phyloP scores from a whole-genome alignment of 345 rosid genomes.

The Dipteronia dyeriana region DNA sequence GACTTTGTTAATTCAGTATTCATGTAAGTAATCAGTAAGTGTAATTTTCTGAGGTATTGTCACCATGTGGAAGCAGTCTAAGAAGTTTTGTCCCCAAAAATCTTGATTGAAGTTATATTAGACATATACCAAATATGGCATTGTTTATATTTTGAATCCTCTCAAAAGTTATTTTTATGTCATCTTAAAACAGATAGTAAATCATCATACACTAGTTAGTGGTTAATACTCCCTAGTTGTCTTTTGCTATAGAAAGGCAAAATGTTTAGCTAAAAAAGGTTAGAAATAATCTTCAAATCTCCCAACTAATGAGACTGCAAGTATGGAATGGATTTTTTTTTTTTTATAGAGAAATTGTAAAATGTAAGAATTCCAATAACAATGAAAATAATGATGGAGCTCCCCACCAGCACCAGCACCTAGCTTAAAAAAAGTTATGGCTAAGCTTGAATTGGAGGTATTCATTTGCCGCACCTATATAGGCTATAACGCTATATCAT shows the following conservation, averaged over 20 bases:
- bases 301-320: background rate
- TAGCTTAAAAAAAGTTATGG: constrained; percentile 21
- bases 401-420: constrained; percentile 24
- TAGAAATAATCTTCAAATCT: background rate
- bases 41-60: background rate
- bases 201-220: background rate
- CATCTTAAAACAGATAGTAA: background rate
- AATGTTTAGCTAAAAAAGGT: background rate
- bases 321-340: background rate
- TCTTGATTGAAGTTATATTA: background rate
- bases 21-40: constrained; percentile 8
- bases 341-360: background rate
- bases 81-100: background rate
- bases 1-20: background rate
- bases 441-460: constrained; percentile 25
- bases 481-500: too few relatives aligned
- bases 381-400: constrained; percentile 20
- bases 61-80: background rate
- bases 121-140: too few relatives aligned
- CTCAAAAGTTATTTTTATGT: background rate
- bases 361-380: background rate
- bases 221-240: background rate
- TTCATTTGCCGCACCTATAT: constrained; percentile 13
- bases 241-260: background rate
- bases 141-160: background rate